Evolutionary conservation across 2,329 filamentous ascomycete species (phyloP).

Genomic region (Gliomastix tumulicola): DNA sequence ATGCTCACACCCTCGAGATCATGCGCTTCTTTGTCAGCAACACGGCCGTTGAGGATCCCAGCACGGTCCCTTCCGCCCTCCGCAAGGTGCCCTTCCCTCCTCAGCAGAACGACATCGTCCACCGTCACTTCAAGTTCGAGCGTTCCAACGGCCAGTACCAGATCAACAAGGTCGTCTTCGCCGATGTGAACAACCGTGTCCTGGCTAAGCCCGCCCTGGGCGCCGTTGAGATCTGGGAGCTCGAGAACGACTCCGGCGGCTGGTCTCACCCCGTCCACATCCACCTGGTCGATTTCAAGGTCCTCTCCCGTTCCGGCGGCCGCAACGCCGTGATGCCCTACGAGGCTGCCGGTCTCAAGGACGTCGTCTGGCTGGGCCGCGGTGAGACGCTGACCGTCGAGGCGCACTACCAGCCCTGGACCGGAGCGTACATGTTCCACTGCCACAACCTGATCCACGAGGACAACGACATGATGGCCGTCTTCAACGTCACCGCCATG

Average conservation of each 20-base stretch:
- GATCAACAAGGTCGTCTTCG: conserved; percentile 38
- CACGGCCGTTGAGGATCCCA: conserved; percentile 23
- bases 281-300: conserved; percentile 51
- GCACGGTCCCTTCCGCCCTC: conserved; percentile 23
- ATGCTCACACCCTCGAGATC: conserved; percentile 40
- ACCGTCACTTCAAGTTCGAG: conserved; percentile 38
- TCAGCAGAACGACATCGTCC: conserved; percentile 19
- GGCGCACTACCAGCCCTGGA: conserved; percentile 42
- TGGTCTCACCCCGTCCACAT: conserved; percentile 50
- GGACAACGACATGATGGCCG: conserved; percentile 38
- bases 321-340: conserved; percentile 37
- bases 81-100: conserved; percentile 29
- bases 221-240: conserved; percentile 39
- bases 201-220: conserved; percentile 38
- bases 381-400: conserved; percentile 43
- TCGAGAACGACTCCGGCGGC: conserved; percentile 40
- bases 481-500: conserved; percentile 33
- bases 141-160: conserved; percentile 35
- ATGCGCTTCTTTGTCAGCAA: conserved; percentile 44
- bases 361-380: conserved; percentile 46
- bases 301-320: conserved; percentile 39
- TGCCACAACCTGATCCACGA: conserved; percentile 39
- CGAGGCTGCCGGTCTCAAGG: conserved; percentile 47
- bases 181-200: conserved; percentile 39
- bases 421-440: conserved; percentile 43